phyloP scores from a whole-genome alignment of 805 yeast species.

The Dipodascopsis tothii region DNA sequence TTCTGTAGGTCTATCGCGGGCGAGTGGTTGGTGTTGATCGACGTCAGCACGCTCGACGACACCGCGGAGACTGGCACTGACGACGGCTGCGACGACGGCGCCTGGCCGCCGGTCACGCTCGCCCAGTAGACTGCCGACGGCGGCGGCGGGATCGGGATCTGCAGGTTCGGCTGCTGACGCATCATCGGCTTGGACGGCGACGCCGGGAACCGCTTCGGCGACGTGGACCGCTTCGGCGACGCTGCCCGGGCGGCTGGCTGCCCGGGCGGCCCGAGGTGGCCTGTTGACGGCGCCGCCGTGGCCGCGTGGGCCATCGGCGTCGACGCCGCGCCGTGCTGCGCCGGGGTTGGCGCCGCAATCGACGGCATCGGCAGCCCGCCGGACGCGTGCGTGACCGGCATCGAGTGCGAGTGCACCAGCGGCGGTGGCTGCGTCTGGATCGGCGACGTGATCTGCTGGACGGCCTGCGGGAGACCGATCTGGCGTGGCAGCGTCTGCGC shows the following conservation, averaged over 20 bases:
- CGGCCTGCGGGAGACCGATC: too few relatives aligned
- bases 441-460: too few relatives aligned
- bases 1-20: neutral
- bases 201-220: conserved; percentile 2
- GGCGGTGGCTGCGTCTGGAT: too few relatives aligned
- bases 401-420: too few relatives aligned
- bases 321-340: too few relatives aligned
- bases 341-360: too few relatives aligned
- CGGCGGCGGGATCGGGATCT: conserved; percentile 19
- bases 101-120: conserved; percentile 1
- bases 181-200: conserved; percentile 5
- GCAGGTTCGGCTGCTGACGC: conserved; percentile 13
- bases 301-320: neutral
- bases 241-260: conserved; percentile 5
- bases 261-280: neutral
- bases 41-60: neutral
- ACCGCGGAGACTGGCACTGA: neutral
- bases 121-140: conserved; percentile 8
- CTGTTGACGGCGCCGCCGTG: neutral
- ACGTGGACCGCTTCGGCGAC: conserved; percentile 10
- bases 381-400: too few relatives aligned
- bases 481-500: too few relatives aligned
- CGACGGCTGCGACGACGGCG: conserved; percentile 2
- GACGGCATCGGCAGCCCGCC: too few relatives aligned
- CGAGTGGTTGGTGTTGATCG: neutral